These are phyloP conservation scores for Euptelea pleiosperma DNA, from an alignment of 164 flowering plant species.

Conservation along the genomic window DNA sequence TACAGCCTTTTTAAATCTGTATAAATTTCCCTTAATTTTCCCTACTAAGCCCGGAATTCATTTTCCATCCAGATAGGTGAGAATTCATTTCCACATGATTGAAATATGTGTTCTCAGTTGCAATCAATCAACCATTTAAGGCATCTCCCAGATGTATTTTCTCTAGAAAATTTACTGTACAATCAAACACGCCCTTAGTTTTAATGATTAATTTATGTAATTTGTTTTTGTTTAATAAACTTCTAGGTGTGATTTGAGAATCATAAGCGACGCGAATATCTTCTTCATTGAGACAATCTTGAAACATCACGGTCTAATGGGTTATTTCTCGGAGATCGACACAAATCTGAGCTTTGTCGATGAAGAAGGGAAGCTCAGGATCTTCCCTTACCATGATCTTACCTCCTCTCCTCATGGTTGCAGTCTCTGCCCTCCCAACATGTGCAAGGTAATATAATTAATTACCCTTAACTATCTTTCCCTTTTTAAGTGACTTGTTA, in stretches of 20 bases:
- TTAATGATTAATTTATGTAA: background rate
- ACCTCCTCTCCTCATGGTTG: constrained; percentile 60
- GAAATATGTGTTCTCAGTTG: no score
- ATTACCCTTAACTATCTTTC: no score
- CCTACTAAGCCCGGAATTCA: no score
- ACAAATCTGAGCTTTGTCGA: constrained; percentile 70
- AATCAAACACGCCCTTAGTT: no score
- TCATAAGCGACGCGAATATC: constrained; percentile 75
- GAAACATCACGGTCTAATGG: constrained; percentile 54
- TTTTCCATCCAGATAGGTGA: no score
- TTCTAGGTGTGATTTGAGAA: constrained; percentile 75
- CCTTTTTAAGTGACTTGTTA: no score
- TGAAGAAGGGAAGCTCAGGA: constrained; percentile 62
- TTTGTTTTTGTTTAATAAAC: background rate
- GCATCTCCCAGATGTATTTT: no score
- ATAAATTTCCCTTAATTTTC: background rate
- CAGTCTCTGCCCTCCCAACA: constrained; percentile 76
- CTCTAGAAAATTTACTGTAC: no score
- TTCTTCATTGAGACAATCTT: constrained; percentile 85
- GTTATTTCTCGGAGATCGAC: constrained; percentile 67
- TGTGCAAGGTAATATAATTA: constrained; percentile 78
- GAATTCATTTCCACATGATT: no score
- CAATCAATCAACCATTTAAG: no score
- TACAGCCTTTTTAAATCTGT: background rate
- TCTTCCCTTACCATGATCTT: constrained; percentile 66